Base-by-base conservation (phyloP, 208 protist species). In the Wallacemonas sp. region DNA sequence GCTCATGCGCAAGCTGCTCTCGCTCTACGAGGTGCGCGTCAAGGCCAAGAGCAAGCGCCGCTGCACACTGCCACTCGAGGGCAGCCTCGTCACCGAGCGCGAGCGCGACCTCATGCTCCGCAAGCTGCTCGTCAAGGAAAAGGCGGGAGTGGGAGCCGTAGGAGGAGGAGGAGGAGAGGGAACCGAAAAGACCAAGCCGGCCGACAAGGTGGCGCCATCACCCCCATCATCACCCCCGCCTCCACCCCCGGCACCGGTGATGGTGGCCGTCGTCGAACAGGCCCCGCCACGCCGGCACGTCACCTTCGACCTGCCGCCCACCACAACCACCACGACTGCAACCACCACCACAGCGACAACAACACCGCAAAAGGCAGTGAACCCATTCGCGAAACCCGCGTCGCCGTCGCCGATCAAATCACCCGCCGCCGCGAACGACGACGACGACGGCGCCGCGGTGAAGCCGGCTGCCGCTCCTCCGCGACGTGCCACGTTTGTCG, bases 21-120 rank as follows among this genome's bases (percentile, higher is more conserved):
- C 71, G n/a, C 65, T 93, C 44, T 83, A 86, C 34, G 79, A 96
- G 60, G 64, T 87, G 66, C 90, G 90, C 38, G 62, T 82, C 46
- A 71, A 85, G 54, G 21, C 74, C 9, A 92, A 85, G 71, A 68
- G 49, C 21, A 80, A 76, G 60, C 84, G 90, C 26, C 70, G 71
- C 27, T 96, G 90, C 67, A 24, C 72, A 2, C 67, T 96, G 39
- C 90, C 90, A 16, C 72, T 85, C 57, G 82, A 92, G 72, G 80
- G 81, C 27, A 49, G 70, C 33, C 57, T 84, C 26, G 65, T 86
- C 16, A 81, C 69, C 8, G 87, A 92, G 26, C 73, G 74, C 38
- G 88, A 92, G 65, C 70, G 81, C 26, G 85, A 96, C 46, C 65
- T 74, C 32, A 57, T 93, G n/a, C 75, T 93, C 68, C 87, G 84